These are phyloP conservation scores for Parafenestella ontariensis DNA, from an alignment of 2,329 filamentous ascomycete species.

Conservation along the genomic window DNA sequence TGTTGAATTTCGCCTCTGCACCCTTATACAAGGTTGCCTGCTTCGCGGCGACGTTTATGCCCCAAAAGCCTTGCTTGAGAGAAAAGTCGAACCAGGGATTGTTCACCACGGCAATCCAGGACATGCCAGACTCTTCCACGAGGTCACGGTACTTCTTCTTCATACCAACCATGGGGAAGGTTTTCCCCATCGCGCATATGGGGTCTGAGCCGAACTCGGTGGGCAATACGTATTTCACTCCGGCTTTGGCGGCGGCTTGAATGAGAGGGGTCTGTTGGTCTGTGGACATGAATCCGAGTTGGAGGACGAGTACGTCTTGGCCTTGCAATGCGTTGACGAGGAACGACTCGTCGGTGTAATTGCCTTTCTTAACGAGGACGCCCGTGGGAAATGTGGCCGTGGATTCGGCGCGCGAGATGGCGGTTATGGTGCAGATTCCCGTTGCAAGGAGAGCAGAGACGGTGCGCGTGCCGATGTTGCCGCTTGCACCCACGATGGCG, in stretches of 20 bases:
- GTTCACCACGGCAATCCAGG: constrained; percentile 6
- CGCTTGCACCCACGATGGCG: constrained; percentile 20
- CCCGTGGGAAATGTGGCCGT: constrained; percentile 49
- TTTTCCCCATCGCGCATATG: neutral
- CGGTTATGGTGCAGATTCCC: constrained; percentile 58
- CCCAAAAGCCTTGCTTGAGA: constrained; percentile 2
- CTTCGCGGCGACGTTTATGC: constrained; percentile 2
- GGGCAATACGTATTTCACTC: constrained; percentile 7
- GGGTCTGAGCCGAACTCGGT: constrained; percentile 12
- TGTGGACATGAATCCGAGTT: constrained; percentile 1
- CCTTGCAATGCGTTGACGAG: constrained; percentile 39
- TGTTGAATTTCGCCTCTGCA: constrained; percentile 5
- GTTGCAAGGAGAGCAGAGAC: constrained; percentile 49
- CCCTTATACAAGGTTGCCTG: constrained; percentile 6
- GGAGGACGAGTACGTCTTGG: constrained; percentile 45
- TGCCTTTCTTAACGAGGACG: constrained; percentile 49
- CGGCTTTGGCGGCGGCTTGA: constrained; percentile 8
- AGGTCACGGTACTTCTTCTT: constrained; percentile 14
- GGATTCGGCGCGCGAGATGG: constrained; percentile 55
- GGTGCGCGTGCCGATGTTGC: constrained; percentile 48
- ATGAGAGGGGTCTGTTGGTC: constrained; percentile 6
- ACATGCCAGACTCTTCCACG: constrained; percentile 8
- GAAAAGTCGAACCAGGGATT: constrained; percentile 13
- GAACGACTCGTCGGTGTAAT: constrained; percentile 55
- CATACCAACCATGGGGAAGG: neutral